Percentiles rank a stretch among this genome's conserved stretches.
phyloP scores from a whole-genome alignment of 345 rosid species.

The Murraya paniculata region DNA sequence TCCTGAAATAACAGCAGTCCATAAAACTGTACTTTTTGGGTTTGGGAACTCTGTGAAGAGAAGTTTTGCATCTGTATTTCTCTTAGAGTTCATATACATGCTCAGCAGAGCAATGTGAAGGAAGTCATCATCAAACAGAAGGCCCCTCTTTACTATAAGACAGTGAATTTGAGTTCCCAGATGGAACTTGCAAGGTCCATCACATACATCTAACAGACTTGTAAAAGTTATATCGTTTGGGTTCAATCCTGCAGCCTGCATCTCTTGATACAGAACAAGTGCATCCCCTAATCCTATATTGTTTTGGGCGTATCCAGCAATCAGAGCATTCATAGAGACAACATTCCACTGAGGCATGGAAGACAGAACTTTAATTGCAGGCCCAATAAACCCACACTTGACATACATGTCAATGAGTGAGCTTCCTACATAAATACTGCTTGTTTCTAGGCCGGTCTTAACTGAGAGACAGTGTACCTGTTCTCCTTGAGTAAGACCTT shows the following conservation, averaged over 20 bases:
- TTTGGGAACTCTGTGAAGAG: slow-evolving; percentile 61
- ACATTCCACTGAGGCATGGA: slow-evolving; percentile 59
- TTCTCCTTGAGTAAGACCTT: slow-evolving; percentile 53
- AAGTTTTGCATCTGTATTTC: slow-evolving; percentile 48
- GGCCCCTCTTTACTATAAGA: slow-evolving; percentile 56
- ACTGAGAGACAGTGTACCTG: slow-evolving; percentile 68
- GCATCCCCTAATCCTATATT: slow-evolving; percentile 58
- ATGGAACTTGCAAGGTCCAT: slow-evolving; percentile 44
- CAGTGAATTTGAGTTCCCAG: slow-evolving; percentile 74
- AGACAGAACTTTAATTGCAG: slow-evolving; percentile 46
- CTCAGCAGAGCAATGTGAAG: slow-evolving; percentile 69
- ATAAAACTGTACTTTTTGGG: slow-evolving; percentile 58
- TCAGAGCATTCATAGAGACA: slow-evolving; percentile 81
- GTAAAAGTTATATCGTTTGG: slow-evolving; percentile 77
- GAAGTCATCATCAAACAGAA: slow-evolving; percentile 56
- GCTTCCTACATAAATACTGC: slow-evolving; percentile 79
- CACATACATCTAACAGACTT: slow-evolving; percentile 78
- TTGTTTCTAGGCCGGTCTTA: slow-evolving; percentile 64
- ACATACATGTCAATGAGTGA: slow-evolving; percentile 88
- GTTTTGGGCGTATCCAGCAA: slow-evolving; percentile 67
- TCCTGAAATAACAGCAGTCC: slow-evolving; percentile 90
- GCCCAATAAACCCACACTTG: slow-evolving; percentile 53
- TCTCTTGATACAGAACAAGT: slow-evolving; percentile 49
- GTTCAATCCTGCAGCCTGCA: slow-evolving; percentile 53
- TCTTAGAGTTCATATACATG: slow-evolving; percentile 66